These are phyloP conservation scores for Galeopsis tetrahit DNA, from an alignment of 257 asterid species.

Conservation along the genomic window DNA sequence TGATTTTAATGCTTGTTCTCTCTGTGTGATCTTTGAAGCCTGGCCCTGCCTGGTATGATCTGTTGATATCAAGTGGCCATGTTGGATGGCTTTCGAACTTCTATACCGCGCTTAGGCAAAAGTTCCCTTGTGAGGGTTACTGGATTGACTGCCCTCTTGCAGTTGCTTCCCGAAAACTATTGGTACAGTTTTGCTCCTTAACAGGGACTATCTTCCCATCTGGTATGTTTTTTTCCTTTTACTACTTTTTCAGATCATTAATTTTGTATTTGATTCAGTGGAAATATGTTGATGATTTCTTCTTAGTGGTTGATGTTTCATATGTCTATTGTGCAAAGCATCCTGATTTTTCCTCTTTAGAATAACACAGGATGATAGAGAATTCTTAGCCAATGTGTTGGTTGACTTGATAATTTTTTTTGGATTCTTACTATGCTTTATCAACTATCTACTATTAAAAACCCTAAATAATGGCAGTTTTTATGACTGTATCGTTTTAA, in stretches of 20 bases:
- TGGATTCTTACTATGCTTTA: not conserved
- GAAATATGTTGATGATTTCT: slow-evolving; percentile 1
- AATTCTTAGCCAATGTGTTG: slow-evolving; percentile 12
- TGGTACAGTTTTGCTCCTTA: slow-evolving; percentile 81
- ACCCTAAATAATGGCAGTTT: not conserved
- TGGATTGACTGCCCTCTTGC: slow-evolving; percentile 99
- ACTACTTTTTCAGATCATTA: slow-evolving; percentile 2
- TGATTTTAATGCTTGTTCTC: slow-evolving; percentile 34
- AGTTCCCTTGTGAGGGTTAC: slow-evolving; percentile 75
- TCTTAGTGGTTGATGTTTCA: slow-evolving; percentile 18
- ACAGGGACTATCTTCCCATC: slow-evolving; percentile 81
- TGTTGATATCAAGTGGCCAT: slow-evolving; percentile 84
- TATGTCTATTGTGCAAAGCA: slow-evolving; percentile 10
- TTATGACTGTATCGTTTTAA: not conserved
- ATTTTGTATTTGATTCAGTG: not conserved
- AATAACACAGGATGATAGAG: not conserved
- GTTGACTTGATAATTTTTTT: slow-evolving; percentile 16
- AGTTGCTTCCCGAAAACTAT: slow-evolving; percentile 81
- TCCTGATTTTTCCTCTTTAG: slow-evolving; percentile 17
- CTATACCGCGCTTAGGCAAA: slow-evolving; percentile 80
- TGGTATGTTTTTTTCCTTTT: slow-evolving; percentile 54
- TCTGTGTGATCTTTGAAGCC: slow-evolving; percentile 61
- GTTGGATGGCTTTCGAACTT: slow-evolving; percentile 87
- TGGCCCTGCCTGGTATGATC: slow-evolving; percentile 85
- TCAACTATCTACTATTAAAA: slow-evolving; percentile 1